phyloP scores from a whole-genome alignment of 345 rosid species.

The Populus davidiana region DNA sequence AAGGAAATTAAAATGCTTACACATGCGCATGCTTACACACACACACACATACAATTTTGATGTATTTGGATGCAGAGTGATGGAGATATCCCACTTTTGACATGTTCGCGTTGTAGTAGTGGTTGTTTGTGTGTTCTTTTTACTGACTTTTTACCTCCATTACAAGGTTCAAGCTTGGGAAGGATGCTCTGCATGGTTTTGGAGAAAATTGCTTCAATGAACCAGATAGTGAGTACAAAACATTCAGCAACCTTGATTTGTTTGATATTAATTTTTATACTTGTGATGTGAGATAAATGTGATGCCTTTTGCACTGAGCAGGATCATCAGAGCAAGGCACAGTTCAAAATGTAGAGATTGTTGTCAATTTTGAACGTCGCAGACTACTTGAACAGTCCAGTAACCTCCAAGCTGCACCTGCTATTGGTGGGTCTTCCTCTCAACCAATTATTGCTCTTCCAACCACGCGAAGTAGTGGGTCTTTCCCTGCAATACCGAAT shows the following conservation, averaged over 20 bases:
- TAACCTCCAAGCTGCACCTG: slow-evolving; percentile 59
- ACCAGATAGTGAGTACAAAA: slow-evolving; percentile 36
- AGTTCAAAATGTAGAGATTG: slow-evolving; percentile 31
- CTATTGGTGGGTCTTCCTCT: slow-evolving; percentile 28
- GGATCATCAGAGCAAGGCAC: slow-evolving; percentile 29
- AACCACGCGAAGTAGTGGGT: slow-evolving; percentile 70
- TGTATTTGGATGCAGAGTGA: neutral
- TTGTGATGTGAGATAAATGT: slow-evolving; percentile 3
- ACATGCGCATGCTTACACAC: neutral
- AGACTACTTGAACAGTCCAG: slow-evolving; percentile 59
- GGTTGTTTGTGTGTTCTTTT: slow-evolving; percentile 8
- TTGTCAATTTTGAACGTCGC: slow-evolving; percentile 46
- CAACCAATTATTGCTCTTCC: slow-evolving; percentile 43
- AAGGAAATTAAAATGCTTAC: slow-evolving; percentile 6
- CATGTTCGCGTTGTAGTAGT: neutral
- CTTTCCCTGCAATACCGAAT: slow-evolving; percentile 69
- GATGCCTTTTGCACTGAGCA: slow-evolving; percentile 8
- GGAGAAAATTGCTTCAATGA: slow-evolving; percentile 15
- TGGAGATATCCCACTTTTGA: neutral
- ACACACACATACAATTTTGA: neutral
- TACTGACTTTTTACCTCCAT: slow-evolving; percentile 22
- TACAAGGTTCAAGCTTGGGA: slow-evolving; percentile 41
- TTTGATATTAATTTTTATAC: neutral
- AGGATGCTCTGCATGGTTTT: slow-evolving; percentile 10
- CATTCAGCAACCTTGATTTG: neutral